Evolutionary conservation across 1,284 basidiomycete species (phyloP).

Genomic region (Tilletia walkeri): DNA sequence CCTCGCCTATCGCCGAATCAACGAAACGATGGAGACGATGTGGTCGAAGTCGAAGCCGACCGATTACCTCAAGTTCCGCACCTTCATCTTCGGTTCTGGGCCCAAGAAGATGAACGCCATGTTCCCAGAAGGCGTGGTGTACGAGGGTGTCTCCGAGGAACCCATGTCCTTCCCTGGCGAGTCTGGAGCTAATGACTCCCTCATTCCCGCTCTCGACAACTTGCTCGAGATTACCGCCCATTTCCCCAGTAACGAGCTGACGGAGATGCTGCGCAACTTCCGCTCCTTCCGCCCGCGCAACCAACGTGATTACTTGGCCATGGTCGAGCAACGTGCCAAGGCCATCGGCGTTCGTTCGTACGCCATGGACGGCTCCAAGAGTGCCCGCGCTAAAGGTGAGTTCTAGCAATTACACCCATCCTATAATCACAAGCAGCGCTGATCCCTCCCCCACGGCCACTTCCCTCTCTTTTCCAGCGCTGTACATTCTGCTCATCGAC

Average conservation of each 20-base stretch:
- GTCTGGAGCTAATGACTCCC: constrained; percentile 41
- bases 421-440: constrained; percentile 39
- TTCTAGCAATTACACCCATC: constrained; percentile 7
- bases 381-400: constrained; percentile 24
- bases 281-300: constrained; percentile 45
- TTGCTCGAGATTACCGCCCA: constrained; percentile 49
- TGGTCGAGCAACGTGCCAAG: constrained; percentile 39
- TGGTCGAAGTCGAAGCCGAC: constrained; percentile 36
- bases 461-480: constrained; percentile 38
- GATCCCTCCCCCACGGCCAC: background rate
- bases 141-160: constrained; percentile 40
- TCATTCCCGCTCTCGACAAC: constrained; percentile 49
- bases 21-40: constrained; percentile 51
- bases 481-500: constrained; percentile 49
- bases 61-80: constrained; percentile 50
- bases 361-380: constrained; percentile 27
- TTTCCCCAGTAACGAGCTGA: constrained; percentile 50
- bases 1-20: constrained; percentile 42
- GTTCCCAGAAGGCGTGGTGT: constrained; percentile 52
- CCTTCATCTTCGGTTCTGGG: constrained; percentile 51
- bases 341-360: constrained; percentile 32
- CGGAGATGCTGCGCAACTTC: constrained; percentile 50
- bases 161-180: constrained; percentile 13
- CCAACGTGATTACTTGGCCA: constrained; percentile 15
- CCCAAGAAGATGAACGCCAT: constrained; percentile 44